These are phyloP conservation scores for Penicillium robsamsonii DNA, from an alignment of 495 filamentous ascomycete genomes.

Conservation along the genomic window DNA sequence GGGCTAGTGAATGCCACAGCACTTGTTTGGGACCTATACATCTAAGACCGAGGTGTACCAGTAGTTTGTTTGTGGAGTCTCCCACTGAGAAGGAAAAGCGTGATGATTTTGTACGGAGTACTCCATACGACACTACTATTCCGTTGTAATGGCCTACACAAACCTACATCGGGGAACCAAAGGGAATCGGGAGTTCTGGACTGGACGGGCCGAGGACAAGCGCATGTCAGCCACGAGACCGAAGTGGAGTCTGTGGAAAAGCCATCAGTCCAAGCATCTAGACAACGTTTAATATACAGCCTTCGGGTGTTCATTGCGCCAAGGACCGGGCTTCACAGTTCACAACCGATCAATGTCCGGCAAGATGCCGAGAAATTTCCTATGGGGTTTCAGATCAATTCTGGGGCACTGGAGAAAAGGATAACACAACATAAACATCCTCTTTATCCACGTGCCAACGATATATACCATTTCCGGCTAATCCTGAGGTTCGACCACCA, in stretches of 20 bases:
- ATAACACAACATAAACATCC: background rate
- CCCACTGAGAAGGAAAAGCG: background rate
- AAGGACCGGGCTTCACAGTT: background rate
- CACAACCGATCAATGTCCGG: conserved; percentile 4
- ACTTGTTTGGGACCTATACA: conserved; percentile 16
- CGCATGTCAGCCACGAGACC: background rate
- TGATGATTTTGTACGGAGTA: background rate
- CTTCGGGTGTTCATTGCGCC: background rate
- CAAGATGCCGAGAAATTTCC: conserved; percentile 5
- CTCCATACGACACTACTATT: background rate
- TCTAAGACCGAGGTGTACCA: background rate
- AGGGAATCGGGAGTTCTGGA: background rate
- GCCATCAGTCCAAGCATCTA: background rate
- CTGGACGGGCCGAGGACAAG: background rate
- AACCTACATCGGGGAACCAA: background rate
- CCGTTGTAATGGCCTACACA: background rate
- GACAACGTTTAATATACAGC: background rate
- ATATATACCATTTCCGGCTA: background rate
- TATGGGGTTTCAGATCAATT: background rate
- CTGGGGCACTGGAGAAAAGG: background rate
- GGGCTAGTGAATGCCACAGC: conserved; percentile 14
- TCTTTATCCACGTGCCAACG: background rate
- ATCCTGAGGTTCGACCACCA: background rate
- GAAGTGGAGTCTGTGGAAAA: background rate
- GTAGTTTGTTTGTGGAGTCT: background rate